Evolutionary conservation across 257 asterid genomes (phyloP).

Genomic region (Eustoma russellianum): DNA sequence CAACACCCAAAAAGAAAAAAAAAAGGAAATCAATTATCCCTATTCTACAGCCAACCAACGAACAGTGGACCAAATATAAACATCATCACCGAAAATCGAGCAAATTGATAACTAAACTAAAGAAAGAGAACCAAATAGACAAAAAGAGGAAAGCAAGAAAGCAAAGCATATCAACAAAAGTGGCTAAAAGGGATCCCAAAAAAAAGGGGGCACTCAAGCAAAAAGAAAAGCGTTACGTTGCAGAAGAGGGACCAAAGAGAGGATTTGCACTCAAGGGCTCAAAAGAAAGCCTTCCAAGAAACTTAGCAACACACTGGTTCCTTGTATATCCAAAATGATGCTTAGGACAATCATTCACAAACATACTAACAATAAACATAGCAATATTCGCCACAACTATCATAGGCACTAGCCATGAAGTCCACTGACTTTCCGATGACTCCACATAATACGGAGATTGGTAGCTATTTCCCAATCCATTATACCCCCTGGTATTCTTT

Average conservation of each 20-base stretch:
- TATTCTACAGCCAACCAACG: neutral
- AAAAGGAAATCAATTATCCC: neutral
- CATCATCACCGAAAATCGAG: no score
- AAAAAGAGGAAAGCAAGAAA: neutral
- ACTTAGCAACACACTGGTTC: slow-evolving; percentile 60
- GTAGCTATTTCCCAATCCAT: slow-evolving; percentile 9
- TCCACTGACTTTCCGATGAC: slow-evolving; percentile 67
- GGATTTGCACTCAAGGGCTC: slow-evolving; percentile 92
- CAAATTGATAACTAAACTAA: no score
- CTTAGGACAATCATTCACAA: slow-evolving; percentile 73
- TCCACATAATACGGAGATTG: slow-evolving; percentile 41
- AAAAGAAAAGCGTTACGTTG: slow-evolving; percentile 46
- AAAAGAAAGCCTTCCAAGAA: slow-evolving; percentile 89
- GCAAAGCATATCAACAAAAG: neutral
- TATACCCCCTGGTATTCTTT: slow-evolving; percentile 32
- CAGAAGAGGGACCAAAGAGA: slow-evolving; percentile 88
- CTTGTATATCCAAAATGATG: slow-evolving; percentile 20
- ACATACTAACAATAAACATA: slow-evolving; percentile 75
- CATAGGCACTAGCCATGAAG: slow-evolving; percentile 91
- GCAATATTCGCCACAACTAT: slow-evolving; percentile 79
- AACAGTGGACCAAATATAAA: no score
- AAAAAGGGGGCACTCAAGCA: neutral
- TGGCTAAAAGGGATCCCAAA: neutral
- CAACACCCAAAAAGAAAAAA: no score
- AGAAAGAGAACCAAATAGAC: neutral